Percentiles rank a stretch among this genome's conserved stretches.
These are phyloP conservation scores for Mychonastes homosphaera DNA, from an alignment of 139 green algal species.

Conservation along the genomic window DNA sequence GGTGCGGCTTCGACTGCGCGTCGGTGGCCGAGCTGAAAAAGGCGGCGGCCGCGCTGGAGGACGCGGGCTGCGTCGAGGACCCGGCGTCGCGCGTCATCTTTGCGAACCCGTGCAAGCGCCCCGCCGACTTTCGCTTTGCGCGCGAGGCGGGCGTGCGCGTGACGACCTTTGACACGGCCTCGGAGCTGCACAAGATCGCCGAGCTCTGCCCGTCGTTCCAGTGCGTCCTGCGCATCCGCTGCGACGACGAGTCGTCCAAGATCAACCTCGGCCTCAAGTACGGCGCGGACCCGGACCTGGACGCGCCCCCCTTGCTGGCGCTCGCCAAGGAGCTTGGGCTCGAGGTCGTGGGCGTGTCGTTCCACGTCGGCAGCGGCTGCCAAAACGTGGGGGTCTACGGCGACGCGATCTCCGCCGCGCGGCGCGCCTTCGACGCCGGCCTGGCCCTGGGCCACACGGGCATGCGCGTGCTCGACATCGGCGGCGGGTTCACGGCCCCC, in stretches of 20 bases:
- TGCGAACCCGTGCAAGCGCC: constrained; percentile 83
- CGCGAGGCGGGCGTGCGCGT: constrained; percentile 16
- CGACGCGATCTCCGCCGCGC: constrained; percentile 38
- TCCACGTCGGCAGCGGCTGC: constrained; percentile 81
- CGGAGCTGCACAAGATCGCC: constrained; percentile 87
- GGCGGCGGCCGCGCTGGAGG: constrained; percentile 10
- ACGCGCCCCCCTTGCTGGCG: constrained; percentile 17
- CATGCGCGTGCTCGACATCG: constrained; percentile 24
- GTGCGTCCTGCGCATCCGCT: constrained; percentile 70
- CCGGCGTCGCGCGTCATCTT: constrained; percentile 79
- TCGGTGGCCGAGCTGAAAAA: constrained; percentile 60
- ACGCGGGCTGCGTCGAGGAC: neutral
- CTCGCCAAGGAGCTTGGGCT: constrained; percentile 26
- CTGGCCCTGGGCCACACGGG: neutral
- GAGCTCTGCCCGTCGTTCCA: constrained; percentile 30
- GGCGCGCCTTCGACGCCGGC: constrained; percentile 14
- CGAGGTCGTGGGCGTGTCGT: constrained; percentile 69
- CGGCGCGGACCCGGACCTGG: constrained; percentile 18
- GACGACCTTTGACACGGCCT: constrained; percentile 67
- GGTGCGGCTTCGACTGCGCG: constrained; percentile 88
- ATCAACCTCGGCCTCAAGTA: constrained; percentile 28
- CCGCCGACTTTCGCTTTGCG: constrained; percentile 50
- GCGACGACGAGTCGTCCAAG: constrained; percentile 44
- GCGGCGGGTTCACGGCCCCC: constrained; percentile 21
- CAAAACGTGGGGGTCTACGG: constrained; percentile 55